Evolutionary conservation across 2,329 filamentous ascomycete genomes (phyloP).

Genomic region (Trichoderma koningii): DNA sequence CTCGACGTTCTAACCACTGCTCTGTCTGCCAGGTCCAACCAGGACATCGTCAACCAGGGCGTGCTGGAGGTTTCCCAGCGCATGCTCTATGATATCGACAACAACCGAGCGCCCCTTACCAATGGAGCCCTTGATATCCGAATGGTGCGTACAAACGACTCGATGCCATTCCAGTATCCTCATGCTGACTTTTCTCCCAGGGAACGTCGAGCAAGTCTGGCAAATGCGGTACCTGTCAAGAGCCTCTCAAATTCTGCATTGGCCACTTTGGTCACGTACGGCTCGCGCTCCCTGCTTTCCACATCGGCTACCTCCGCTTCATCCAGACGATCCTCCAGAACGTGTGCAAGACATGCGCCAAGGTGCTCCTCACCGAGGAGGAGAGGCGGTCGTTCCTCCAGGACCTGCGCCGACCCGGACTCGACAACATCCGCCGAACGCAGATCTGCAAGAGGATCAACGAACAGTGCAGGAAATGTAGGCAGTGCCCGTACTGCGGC

Average conservation of each 20-base stretch:
- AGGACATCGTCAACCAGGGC: conserved; percentile 93
- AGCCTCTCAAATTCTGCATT: conserved; percentile 79
- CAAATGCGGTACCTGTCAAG: conserved; percentile 79
- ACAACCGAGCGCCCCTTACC: conserved; percentile 71
- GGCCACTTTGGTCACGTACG: conserved; percentile 95
- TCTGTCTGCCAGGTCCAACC: conserved; percentile 65
- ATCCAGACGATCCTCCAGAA: conserved; percentile 90
- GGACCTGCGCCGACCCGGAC: conserved; percentile 70
- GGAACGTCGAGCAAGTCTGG: conserved; percentile 84
- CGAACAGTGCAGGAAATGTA: conserved; percentile 84
- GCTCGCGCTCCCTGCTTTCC: conserved; percentile 87
- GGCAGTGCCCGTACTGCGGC: conserved; percentile 77
- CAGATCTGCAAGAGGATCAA: conserved; percentile 86
- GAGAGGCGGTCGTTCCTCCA: conserved; percentile 78
- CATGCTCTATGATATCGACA: conserved; percentile 87
- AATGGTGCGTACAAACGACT: conserved; percentile 52
- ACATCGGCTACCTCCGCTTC: conserved; percentile 94
- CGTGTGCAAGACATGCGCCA: conserved; percentile 92
- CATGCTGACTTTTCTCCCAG: conserved; percentile 37
- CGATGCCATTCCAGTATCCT: neutral
- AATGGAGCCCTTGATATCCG: conserved; percentile 87
- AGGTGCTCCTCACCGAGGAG: conserved; percentile 76
- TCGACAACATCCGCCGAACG: conserved; percentile 85
- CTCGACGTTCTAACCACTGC: neutral
- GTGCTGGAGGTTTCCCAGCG: conserved; percentile 94